Evolutionary conservation across 371 early-diverging fungal genomes (phyloP).

Genomic region (Mortierella sp.): DNA sequence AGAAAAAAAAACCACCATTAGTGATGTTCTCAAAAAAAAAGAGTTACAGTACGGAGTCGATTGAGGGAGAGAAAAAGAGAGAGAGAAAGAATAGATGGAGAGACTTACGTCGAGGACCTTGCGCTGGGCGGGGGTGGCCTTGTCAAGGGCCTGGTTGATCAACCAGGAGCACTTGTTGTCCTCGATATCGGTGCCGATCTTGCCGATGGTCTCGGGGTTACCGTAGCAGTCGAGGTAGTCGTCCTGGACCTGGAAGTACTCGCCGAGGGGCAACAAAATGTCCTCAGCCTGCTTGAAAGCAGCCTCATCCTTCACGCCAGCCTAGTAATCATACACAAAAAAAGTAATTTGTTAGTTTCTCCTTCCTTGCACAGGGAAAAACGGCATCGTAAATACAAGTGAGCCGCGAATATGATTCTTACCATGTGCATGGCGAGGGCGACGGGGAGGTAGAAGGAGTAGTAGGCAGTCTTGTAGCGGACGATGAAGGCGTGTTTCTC

Average conservation of each 20-base stretch:
- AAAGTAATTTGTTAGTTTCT: background rate
- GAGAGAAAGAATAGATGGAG: background rate
- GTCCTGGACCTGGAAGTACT: conserved; percentile 98
- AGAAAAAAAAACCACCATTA: background rate
- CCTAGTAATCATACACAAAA: conserved; percentile 51
- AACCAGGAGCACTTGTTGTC: conserved; percentile 99
- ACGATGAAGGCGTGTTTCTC: conserved; percentile 96
- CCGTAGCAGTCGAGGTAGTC: conserved; percentile 97
- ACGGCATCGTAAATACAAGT: background rate
- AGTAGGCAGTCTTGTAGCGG: conserved; percentile 98
- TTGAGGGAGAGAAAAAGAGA: conserved; percentile 5
- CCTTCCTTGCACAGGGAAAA: background rate
- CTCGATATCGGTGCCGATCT: conserved; percentile 98
- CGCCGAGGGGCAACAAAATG: conserved; percentile 94
- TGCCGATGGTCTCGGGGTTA: conserved; percentile 92
- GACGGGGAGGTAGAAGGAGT: conserved; percentile 98
- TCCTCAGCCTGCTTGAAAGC: conserved; percentile 86
- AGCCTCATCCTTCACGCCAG: conserved; percentile 80
- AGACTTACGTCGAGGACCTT: conserved; percentile 80
- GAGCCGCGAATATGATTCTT: conserved; percentile 7
- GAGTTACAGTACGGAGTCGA: too few relatives aligned
- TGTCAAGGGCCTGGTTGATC: conserved; percentile 90
- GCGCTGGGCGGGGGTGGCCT: conserved; percentile 85
- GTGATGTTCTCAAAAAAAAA: background rate
- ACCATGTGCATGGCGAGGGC: conserved; percentile 93